Evolutionary conservation across 192 early-diverging fungal species (phyloP).

Genomic region (Backusella parvicylindrica): DNA sequence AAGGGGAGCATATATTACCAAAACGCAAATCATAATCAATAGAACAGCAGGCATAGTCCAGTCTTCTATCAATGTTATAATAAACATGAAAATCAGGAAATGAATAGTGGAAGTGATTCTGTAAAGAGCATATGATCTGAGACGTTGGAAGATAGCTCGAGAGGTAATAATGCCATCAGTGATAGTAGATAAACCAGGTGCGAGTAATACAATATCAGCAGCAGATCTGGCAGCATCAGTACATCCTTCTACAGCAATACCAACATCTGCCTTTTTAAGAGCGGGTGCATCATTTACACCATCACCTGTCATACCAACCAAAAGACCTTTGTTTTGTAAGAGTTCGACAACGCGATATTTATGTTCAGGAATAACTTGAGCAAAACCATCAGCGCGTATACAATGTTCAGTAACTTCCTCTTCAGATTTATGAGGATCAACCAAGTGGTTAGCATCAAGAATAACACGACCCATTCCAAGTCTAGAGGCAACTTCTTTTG

Average conservation of each 20-base stretch:
- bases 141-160: conserved; percentile 93
- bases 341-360: conserved; percentile 95
- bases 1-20: conserved; percentile 35
- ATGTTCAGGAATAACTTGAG: conserved; percentile 97
- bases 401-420: conserved; percentile 82
- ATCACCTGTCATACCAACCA: conserved; percentile 95
- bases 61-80: conserved; percentile 74
- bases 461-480: conserved; percentile 92
- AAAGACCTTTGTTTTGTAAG: conserved; percentile 77
- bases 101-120: conserved; percentile 97
- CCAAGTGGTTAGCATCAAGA: conserved; percentile 82
- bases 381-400: conserved; percentile 91
- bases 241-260: conserved; percentile 94
- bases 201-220: conserved; percentile 92
- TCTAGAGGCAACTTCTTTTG: conserved; percentile 86
- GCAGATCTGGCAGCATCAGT: conserved; percentile 95
- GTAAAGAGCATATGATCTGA: conserved; percentile 90
- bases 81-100: conserved; percentile 95
- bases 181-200: conserved; percentile 88
- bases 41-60: conserved; percentile 79
- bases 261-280: conserved; percentile 95
- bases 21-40: conserved; percentile 85
- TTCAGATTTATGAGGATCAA: conserved; percentile 76
- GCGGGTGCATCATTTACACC: conserved; percentile 91
- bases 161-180: conserved; percentile 87